Evolutionary conservation across 78 protist genomes (phyloP), one percentile per base, ranked within the genome.

Genomic region (Salpingoeca rosetta): DNA sequence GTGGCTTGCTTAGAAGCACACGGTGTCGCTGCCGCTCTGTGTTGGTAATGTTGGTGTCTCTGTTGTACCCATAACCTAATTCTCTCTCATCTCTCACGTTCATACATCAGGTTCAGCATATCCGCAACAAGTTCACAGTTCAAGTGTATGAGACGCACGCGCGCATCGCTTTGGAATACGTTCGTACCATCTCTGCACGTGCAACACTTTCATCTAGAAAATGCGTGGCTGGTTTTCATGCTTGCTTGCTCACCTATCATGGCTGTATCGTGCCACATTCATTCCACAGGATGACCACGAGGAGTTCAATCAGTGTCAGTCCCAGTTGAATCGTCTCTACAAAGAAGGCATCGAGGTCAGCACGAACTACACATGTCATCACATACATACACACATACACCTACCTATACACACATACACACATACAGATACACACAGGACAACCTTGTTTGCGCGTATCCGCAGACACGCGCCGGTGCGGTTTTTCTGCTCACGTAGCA

Each of bases 141-240:
- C 24, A 27, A 0, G 92, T 90, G 36, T 90, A 90, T 39, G 92
- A 90, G 82, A 42, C 83, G 2, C 90, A 88, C 38, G 92, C 92
- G 43, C 76, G 90, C 0, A 28, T 89, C 3, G 87, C 84, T 7
- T 43, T 90, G 28, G 86, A 45, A 11, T 76, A 31, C n/a, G 24
- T 40, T 22, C n/a, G 76, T 72, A 35, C n/a, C 28, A 22, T 2
- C 3, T 12, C 25, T 72, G 12, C 38, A 22, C 10, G 12, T 2
- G 25, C 38, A 28, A 28, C 17, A 28, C 28, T 35, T 72, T 2
- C 25, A 35, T 72, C 10, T 72, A 28, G 76, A 72, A 2, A 2
- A 72, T 72, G 76, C n/a, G 3, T 28, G 17, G 12, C 38, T 72
- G 76, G 76, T 72, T 12, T 17, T 45, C 12, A 3, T 45, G 3